These are phyloP conservation scores for Adansonia digitata DNA, from an alignment of 345 rosid genomes.

Conservation along the genomic window DNA sequence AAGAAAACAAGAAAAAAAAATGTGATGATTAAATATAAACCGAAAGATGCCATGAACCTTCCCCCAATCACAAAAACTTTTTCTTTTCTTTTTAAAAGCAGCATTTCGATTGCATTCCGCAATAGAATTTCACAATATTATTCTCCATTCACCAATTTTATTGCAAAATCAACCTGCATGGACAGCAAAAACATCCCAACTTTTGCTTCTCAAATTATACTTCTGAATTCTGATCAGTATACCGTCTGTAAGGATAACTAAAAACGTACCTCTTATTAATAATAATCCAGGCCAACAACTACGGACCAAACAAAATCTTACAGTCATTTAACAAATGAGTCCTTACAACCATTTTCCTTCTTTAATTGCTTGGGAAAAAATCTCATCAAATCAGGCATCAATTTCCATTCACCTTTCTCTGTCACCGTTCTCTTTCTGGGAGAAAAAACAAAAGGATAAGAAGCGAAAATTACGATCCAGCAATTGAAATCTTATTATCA, in stretches of 20 bases:
- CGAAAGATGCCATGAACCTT: too few species aligned
- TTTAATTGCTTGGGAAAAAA: background rate
- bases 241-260: background rate
- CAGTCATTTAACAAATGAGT: background rate
- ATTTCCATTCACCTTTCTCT: background rate
- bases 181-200: background rate
- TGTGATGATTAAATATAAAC: too few species aligned
- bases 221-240: background rate
- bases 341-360: background rate
- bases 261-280: background rate
- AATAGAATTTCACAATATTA: too few species aligned
- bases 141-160: background rate
- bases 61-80: too few species aligned
- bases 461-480: background rate
- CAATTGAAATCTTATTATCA: background rate
- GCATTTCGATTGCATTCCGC: too few species aligned
- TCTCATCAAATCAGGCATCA: background rate
- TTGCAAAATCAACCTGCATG: background rate
- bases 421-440: background rate
- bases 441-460: background rate
- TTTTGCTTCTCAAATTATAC: background rate
- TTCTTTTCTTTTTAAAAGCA: too few species aligned
- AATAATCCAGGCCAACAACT: background rate
- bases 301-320: slow-evolving; percentile 1
- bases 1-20: too few species aligned